Base-by-base conservation (phyloP, 495 filamentous ascomycete genomes). In the Massariosphaeria phaeospora region DNA sequence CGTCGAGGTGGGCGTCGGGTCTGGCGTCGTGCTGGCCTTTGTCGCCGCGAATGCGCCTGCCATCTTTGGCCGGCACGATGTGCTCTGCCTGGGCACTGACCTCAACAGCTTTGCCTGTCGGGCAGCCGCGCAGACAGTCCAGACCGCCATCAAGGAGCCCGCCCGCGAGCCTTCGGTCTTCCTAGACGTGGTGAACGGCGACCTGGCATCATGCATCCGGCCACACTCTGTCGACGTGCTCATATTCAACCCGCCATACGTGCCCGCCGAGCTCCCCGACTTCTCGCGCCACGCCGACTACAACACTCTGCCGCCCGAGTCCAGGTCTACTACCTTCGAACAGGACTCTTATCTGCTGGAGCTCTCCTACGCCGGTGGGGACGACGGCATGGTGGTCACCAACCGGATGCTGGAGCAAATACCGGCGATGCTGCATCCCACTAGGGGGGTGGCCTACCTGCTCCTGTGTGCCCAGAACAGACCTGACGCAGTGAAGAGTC, bases 221-320 rank as follows among this genome's bases (percentile, higher is more conserved):
- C 58, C 69, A 0, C 69, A 75, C 2, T 64, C 66, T 30, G 80
- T 95, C 0, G 93, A 97, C 66, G 78, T 98, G 20, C 73, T 97
- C 25, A 77, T 98, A 27, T 97, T 97, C 76, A 98, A 98, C 66
- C 93, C 93, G 29, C 93, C 93, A 0, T 98, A 98, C 62, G 93
- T 97, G 6, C 93, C 93, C 4, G 91, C 89, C 0, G 71, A 79
- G 13, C 62, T 95, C 24, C 91, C 85, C 1, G 50, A 70, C 8
- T 51, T 79, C 0, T 52, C 68, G 1, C 59, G 62, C 9, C 68
- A 66, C 29, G 63, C 62, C 27, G 62, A 39, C 17, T 59, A 54
- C 21, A 66, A 63, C 34, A 30, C 59, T 11, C 40, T 62, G 2
- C 48, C 73, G 38, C 65, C 66, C 26, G 59, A 59, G 9, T 67